Conservation (phyloP, 495 filamentous ascomycete species). For the Podospora didyma region DNA sequence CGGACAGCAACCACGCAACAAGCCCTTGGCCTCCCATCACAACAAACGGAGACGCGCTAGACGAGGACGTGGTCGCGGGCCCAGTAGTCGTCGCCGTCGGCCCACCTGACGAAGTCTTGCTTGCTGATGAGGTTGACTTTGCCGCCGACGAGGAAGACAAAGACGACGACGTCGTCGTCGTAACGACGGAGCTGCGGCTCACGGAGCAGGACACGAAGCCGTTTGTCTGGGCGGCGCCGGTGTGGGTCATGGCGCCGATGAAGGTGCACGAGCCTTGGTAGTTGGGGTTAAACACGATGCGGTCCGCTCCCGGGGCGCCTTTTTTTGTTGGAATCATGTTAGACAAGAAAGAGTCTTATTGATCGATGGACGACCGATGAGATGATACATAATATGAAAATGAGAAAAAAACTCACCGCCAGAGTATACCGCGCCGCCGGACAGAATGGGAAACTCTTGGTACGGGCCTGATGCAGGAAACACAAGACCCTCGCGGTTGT, state of each 20-base stretch:
- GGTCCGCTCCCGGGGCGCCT: constrained; percentile 23
- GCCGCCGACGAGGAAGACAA: no score
- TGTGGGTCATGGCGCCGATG: constrained; percentile 28
- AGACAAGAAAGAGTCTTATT: constrained; percentile 1
- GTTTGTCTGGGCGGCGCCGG: constrained; percentile 12
- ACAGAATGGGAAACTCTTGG: constrained; percentile 28
- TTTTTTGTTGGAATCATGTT: neutral
- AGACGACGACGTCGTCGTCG: no score
- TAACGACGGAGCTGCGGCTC: neutral
- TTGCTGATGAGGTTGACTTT: no score
- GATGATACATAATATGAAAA: neutral
- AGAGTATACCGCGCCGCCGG: neutral
- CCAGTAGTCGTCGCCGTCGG: no score
- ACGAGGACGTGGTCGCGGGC: no score
- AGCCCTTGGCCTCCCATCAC: no score
- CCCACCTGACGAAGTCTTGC: no score
- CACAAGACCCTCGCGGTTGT: constrained; percentile 21
- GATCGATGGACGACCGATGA: no score
- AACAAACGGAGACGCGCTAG: no score
- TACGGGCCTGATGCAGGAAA: constrained; percentile 17
- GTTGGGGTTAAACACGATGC: constrained; percentile 18
- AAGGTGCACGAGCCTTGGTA: constrained; percentile 12
- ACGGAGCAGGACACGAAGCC: constrained; percentile 16
- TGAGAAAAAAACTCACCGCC: neutral
- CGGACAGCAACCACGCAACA: no score